Evolutionary conservation across 495 filamentous ascomycete genomes (phyloP), one percentile per base, ranked within the genome.

Genomic region (Staphylotrichum longicolle): DNA sequence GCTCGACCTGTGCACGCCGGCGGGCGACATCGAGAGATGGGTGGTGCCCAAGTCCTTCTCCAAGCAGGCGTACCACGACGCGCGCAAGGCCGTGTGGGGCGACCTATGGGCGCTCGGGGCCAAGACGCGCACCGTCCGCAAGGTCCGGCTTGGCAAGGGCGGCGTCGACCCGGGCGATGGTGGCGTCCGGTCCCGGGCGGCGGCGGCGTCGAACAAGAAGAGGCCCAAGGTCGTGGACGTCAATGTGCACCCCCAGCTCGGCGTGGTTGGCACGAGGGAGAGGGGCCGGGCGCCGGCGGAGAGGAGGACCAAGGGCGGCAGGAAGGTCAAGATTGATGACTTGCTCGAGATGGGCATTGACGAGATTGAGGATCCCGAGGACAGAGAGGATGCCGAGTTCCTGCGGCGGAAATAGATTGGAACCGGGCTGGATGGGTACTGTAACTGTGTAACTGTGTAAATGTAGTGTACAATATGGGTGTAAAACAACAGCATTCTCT

Each of bases 71-170:
- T 98, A 90, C 77, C 88, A 86, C 48, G 95, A 98, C 69, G 95
- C 95, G 34, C 85, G 93, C 60, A 98, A 98, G 72, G 82, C 88
- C 0, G 73, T 72, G 42, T 98, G 94, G 94, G 94, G 95, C 47
- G 94, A 98, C 72, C 77, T 97, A 20, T 98, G 94, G 94, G 91
- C 92, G 6, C 78, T 98, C 3, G 95, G 93, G 1, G 93, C 92
- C 7, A 98, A 98, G 82, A 95, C 91, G 0, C 80, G 90, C 46
- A 81, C 87, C 2, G 64, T 65, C 4, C 77, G 89, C 59, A 80
- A 75, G 44, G 70, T 91, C 48, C 83, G 85, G 35, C 77, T 91
- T 3, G 87, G 88, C 58, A 64, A 65, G 57, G 70, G 70, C 47
- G 80, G 75, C 0, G 45, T 63, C 14, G 61, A 64, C 27, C 20